These are phyloP conservation scores for Capronia americana DNA, from an alignment of 2,329 filamentous ascomycete species.

Conservation along the genomic window DNA sequence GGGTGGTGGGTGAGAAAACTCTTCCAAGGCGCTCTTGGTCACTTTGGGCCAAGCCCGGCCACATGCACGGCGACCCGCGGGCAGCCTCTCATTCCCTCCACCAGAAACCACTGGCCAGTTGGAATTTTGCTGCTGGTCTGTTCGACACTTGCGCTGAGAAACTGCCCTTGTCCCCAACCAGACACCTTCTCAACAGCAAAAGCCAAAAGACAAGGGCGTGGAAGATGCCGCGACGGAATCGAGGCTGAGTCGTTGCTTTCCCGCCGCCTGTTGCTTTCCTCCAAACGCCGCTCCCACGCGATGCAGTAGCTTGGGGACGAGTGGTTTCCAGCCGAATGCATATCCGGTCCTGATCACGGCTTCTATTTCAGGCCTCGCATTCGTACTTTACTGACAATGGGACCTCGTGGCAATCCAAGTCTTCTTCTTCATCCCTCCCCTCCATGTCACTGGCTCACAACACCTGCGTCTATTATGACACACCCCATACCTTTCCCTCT, in stretches of 20 bases:
- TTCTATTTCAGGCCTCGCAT: conserved; percentile 27
- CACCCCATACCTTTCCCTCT: conserved; percentile 16
- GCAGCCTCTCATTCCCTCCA: conserved; percentile 28
- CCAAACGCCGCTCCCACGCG: conserved; percentile 20
- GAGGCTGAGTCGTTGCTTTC: conserved; percentile 33
- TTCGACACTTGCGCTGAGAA: conserved; percentile 21
- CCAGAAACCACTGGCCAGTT: conserved; percentile 14
- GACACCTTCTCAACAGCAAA: conserved; percentile 13
- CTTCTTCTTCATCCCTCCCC: conserved; percentile 12
- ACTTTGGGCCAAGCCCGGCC: conserved; percentile 29
- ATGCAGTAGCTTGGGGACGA: conserved; percentile 27
- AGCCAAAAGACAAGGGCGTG: conserved; percentile 18
- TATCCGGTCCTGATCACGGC: conserved; percentile 20
- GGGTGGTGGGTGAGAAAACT: conserved; percentile 18
- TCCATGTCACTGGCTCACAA: conserved; percentile 10
- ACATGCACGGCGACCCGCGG: conserved; percentile 30
- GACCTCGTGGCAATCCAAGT: conserved; percentile 28
- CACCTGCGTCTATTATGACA: conserved; percentile 22
- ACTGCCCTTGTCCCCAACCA: conserved; percentile 11
- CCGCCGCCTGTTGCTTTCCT: conserved; percentile 23
- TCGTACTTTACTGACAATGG: conserved; percentile 26
- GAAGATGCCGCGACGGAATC: conserved; percentile 29
- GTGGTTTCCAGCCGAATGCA: conserved; percentile 31
- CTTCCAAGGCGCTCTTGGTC: conserved; percentile 27
- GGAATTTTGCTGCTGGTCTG: conserved; percentile 23